phyloP scores from a whole-genome alignment of 805 yeast genomes.

The Babjeviella inositovora region DNA sequence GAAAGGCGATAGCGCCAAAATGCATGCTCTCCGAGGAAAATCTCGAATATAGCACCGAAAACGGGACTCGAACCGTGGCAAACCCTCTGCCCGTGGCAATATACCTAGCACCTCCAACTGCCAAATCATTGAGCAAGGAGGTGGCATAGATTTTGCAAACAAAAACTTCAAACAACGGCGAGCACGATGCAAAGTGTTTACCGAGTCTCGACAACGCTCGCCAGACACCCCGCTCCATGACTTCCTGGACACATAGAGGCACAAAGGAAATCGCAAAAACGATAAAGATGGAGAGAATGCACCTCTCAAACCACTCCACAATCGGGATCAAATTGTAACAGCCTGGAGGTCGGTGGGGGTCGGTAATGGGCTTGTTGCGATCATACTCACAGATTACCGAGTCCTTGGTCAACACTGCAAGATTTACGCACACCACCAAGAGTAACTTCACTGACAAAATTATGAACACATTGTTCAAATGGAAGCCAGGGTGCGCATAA shows the following conservation, averaged over 20 bases:
- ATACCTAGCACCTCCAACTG: slow-evolving; percentile 71
- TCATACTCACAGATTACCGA: slow-evolving; percentile 47
- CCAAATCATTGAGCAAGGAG: slow-evolving; percentile 48
- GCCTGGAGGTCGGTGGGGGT: slow-evolving; percentile 47
- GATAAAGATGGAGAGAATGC: slow-evolving; percentile 56
- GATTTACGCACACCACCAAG: slow-evolving; percentile 37
- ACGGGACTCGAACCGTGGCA: slow-evolving; percentile 59
- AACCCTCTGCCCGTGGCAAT: slow-evolving; percentile 76
- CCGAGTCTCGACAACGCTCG: slow-evolving; percentile 44
- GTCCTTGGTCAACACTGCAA: slow-evolving; percentile 47
- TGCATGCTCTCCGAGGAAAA: slow-evolving; percentile 56
- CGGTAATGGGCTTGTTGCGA: slow-evolving; percentile 41
- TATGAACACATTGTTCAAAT: slow-evolving; percentile 63
- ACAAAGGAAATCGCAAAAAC: slow-evolving; percentile 63
- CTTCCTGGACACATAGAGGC: slow-evolving; percentile 64
- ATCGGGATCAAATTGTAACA: slow-evolving; percentile 58
- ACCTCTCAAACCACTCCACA: slow-evolving; percentile 60
- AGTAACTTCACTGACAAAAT: slow-evolving; percentile 53
- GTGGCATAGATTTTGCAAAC: slow-evolving; percentile 66
- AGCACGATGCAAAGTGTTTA: slow-evolving; percentile 53
- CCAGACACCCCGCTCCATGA: slow-evolving; percentile 64
- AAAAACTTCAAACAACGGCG: slow-evolving; percentile 70
- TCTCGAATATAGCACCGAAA: slow-evolving; percentile 46
- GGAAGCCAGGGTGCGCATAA: slow-evolving; percentile 82
- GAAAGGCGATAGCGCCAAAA: slow-evolving; percentile 37